Evolutionary conservation across 1,139 yeast genomes (phyloP), one percentile per base, ranked within the genome.

Genomic region (Magnusiomyces suaveolens): DNA sequence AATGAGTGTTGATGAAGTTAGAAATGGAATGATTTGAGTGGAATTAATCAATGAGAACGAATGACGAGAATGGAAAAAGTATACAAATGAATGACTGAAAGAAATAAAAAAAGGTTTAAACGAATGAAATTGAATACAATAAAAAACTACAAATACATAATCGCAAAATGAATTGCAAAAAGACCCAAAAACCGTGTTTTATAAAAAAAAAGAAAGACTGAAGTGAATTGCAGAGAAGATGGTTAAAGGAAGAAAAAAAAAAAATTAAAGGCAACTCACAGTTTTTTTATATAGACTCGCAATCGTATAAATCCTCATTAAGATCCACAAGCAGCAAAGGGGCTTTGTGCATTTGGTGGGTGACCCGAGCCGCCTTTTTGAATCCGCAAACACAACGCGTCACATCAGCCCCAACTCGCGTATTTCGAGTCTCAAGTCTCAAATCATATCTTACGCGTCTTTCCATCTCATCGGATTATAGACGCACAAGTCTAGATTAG

Each of bases 191-290:
- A 43, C 25, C 32, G 47, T 38, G 43, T 46, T 44, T 25, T 24
- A 43, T 32, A n/a, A 24, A 39, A 48, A 43, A 38, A 50, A 47
- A 39, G 46, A 41, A 46, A 47, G 21, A 41, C 33, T 23, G 20
- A 8, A 2, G 26, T 18, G 41, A 14, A 36, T 36, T n/a, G n/a
- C n/a, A 16, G 41, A 36, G 16, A 36, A 36, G 16, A n/a, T 44
- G 33, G 23, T n/a, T n/a, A n/a, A n/a, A 38, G 36, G 50, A 38
- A 46, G 46, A 29, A 36, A 39, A 39, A 36, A 36, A 36, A 36
- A 36, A 4, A 36, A 36, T 3, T 10, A 6, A 23, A 43, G 32
- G 32, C 24, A 29, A 29, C 33, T 12, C 33, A 29, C 33, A 29
- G n/a, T n/a, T n/a, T n/a, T n/a, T n/a, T n/a, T n/a, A n/a, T n/a